Evolutionary conservation across 2,329 filamentous ascomycete species (phyloP).

Genomic region (Dothidotthia symphoricarpi): DNA sequence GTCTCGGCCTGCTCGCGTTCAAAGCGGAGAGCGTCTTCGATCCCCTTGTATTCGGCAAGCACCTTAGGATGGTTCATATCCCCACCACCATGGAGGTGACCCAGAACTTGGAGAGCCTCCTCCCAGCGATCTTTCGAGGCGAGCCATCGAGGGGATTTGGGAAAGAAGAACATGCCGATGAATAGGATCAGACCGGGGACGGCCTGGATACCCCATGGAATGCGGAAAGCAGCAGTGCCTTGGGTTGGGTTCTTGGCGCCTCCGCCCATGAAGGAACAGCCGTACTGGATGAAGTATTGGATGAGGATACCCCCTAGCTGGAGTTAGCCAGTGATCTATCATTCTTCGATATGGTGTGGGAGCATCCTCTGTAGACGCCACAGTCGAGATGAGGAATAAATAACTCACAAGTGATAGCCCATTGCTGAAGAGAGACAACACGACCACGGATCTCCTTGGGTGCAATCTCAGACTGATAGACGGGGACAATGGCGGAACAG

Average conservation of each 20-base stretch:
- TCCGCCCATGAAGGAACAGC: conserved; percentile 56
- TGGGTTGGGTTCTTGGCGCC: conserved; percentile 45
- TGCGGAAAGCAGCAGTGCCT: conserved; percentile 41
- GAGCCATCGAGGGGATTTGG: conserved; percentile 64
- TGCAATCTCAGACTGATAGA: conserved; percentile 86
- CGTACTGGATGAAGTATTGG: conserved; percentile 67
- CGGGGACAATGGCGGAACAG: conserved; percentile 85
- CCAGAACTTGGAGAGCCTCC: conserved; percentile 57
- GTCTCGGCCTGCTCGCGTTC: conserved; percentile 54
- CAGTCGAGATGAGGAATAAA: conserved; percentile 33
- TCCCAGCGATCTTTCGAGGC: conserved; percentile 67
- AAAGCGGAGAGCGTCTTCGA: conserved; percentile 55
- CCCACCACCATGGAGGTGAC: conserved; percentile 58
- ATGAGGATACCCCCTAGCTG: conserved; percentile 58
- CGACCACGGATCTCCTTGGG: conserved; percentile 52
- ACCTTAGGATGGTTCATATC: conserved; percentile 59
- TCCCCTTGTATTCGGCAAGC: conserved; percentile 62
- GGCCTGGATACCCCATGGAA: conserved; percentile 47
- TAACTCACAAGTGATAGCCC: conserved; percentile 64
- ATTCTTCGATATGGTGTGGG: too few species aligned
- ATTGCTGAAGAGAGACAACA: conserved; percentile 65
- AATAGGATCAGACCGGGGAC: conserved; percentile 43
- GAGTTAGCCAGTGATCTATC: conserved; percentile 11
- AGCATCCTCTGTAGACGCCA: too few species aligned
- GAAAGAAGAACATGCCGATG: conserved; percentile 44